Percentiles rank a stretch among this genome's conserved stretches.
phyloP scores from a whole-genome alignment of 257 asterid species.

The Orobanche coerulescens region DNA sequence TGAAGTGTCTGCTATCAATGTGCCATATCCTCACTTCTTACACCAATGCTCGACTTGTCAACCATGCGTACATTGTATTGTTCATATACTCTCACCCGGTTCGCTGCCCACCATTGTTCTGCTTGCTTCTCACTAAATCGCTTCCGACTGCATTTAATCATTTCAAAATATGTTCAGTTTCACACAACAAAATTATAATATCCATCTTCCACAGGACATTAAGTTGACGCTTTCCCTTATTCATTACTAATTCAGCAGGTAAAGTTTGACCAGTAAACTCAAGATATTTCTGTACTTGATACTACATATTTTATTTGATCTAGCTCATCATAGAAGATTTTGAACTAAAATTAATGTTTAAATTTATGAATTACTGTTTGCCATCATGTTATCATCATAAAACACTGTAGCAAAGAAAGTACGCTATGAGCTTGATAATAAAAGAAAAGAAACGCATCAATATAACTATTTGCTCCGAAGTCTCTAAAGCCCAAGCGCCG shows the following conservation, averaged over 20 bases:
- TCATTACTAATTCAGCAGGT: not conserved
- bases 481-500: not conserved
- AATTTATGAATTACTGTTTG: not conserved
- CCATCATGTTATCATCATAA: not conserved
- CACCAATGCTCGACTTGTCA: conserved; percentile 59
- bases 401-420: too few species aligned
- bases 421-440: too few species aligned
- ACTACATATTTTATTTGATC: not conserved
- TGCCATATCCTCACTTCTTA: conserved; percentile 55
- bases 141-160: conserved; percentile 75
- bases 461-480: not conserved
- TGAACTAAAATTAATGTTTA: not conserved
- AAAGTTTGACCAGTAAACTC: not conserved
- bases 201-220: not conserved
- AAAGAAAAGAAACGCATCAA: not conserved
- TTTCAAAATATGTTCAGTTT: conserved; percentile 15
- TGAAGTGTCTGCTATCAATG: conserved; percentile 25
- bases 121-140: conserved; percentile 82
- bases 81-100: conserved; percentile 57
- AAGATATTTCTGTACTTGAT: not conserved
- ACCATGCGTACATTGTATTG: conserved; percentile 56
- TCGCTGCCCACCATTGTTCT: conserved; percentile 81
- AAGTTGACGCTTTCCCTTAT: not conserved
- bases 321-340: not conserved
- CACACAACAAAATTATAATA: not conserved